phyloP scores from a whole-genome alignment of 192 early-diverging fungal genomes.

The Coemansia sp. region DNA sequence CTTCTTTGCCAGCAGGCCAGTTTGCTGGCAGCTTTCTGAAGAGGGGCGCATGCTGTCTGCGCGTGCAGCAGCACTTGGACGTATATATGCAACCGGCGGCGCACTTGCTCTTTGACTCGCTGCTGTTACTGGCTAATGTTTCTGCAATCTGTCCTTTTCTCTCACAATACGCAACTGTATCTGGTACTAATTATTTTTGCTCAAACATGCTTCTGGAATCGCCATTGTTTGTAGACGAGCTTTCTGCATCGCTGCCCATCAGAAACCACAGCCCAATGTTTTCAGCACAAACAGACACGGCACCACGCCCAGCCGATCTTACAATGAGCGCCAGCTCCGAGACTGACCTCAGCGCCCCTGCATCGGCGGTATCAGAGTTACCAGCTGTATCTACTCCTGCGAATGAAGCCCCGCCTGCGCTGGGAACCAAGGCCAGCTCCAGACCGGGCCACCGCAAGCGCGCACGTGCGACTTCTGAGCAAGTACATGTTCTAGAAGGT shows the following conservation, averaged over 20 bases:
- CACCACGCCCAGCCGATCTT: constrained; percentile 3
- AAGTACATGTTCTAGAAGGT: constrained; percentile 69
- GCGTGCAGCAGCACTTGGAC: background rate
- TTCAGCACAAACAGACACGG: constrained; percentile 11
- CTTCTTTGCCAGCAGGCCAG: background rate
- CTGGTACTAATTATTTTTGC: background rate
- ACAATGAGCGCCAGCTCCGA: constrained; percentile 4
- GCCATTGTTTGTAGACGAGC: constrained; percentile 21
- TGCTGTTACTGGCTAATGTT: background rate
- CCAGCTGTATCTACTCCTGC: background rate
- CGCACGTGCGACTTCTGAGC: constrained; percentile 68
- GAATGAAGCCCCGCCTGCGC: background rate
- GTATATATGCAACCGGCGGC: constrained; percentile 4
- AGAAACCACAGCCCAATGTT: constrained; percentile 16
- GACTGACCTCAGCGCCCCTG: constrained; percentile 4
- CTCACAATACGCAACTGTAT: background rate
- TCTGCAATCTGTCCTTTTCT: background rate
- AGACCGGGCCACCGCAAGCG: constrained; percentile 57
- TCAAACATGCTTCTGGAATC: constrained; percentile 13
- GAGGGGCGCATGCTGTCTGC: background rate
- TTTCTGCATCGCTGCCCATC: constrained; percentile 8
- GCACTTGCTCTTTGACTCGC: background rate
- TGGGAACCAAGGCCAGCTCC: constrained; percentile 12
- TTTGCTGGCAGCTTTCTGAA: background rate
- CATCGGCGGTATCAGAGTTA: background rate